phyloP scores from a whole-genome alignment of 345 rosid genomes.

The Lenwebbia sp. region DNA sequence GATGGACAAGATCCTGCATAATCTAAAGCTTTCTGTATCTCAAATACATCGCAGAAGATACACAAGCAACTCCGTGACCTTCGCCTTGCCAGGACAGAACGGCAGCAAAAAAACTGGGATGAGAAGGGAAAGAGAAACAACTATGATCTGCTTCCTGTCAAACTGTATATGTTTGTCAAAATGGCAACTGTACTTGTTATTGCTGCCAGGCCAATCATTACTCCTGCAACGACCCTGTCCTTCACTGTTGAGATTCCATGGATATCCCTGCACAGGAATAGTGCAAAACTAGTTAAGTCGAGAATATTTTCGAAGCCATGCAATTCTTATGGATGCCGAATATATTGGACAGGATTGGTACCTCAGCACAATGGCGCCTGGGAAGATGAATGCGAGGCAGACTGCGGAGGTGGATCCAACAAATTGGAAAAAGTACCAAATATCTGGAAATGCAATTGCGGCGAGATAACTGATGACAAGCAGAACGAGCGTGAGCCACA shows the following conservation, averaged over 20 bases:
- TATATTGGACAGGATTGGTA: slow-evolving; percentile 2
- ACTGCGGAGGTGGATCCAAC: slow-evolving; percentile 82
- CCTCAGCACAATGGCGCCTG: slow-evolving; percentile 70
- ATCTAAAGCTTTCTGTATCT: neutral
- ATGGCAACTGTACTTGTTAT: slow-evolving; percentile 39
- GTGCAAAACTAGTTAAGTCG: neutral
- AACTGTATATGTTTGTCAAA: slow-evolving; percentile 23
- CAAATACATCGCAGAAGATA: neutral
- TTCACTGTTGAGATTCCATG: slow-evolving; percentile 23
- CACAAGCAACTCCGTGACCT: neutral
- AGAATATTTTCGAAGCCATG: neutral
- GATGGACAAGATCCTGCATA: neutral
- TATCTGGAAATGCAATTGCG: slow-evolving; percentile 62
- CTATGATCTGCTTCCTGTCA: slow-evolving; percentile 5
- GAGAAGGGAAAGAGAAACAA: neutral
- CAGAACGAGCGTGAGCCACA: slow-evolving; percentile 30
- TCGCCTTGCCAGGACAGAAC: neutral
- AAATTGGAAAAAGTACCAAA: slow-evolving; percentile 83
- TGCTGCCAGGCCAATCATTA: slow-evolving; percentile 34
- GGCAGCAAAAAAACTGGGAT: neutral
- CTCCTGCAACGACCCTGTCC: slow-evolving; percentile 22
- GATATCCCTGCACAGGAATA: slow-evolving; percentile 29
- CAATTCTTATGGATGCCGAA: neutral
- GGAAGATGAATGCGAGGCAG: slow-evolving; percentile 77
- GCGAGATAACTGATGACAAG: slow-evolving; percentile 35